A percentile compares a stretch with the other conserved stretches of the same genome.
Conservation (phyloP, 2,329 filamentous ascomycete species). For the Thelonectria rubi region DNA sequence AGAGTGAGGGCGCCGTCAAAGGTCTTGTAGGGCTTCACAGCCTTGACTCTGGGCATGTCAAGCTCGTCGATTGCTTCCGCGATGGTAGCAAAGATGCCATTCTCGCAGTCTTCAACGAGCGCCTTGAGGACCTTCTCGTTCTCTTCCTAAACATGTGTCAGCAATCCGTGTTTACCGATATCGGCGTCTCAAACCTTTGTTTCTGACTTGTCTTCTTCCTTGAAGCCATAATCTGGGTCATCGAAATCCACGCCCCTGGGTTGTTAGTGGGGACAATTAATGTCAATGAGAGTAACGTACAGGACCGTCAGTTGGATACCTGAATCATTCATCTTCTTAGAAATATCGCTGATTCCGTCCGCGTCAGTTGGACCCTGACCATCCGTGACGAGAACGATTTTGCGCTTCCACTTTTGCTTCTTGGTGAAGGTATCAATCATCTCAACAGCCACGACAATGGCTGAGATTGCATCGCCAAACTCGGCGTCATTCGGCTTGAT, state of each 20-base stretch:
- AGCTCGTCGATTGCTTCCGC: slow-evolving; percentile 86
- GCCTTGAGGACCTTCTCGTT: slow-evolving; percentile 76
- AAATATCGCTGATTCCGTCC: slow-evolving; percentile 75
- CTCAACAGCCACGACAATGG: slow-evolving; percentile 83
- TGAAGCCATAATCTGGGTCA: slow-evolving; percentile 86
- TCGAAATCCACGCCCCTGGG: slow-evolving; percentile 90
- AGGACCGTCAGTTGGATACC: slow-evolving; percentile 82
- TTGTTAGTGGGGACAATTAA: slow-evolving; percentile 30
- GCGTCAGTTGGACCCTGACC: slow-evolving; percentile 77
- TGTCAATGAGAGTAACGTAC: slow-evolving; percentile 59
- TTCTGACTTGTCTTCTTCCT: slow-evolving; percentile 84
- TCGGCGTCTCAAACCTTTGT: slow-evolving; percentile 66
- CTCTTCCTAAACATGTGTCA: slow-evolving; percentile 47
- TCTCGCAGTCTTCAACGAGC: slow-evolving; percentile 71
- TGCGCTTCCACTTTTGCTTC: slow-evolving; percentile 81
- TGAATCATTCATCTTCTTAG: slow-evolving; percentile 76
- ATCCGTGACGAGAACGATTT: slow-evolving; percentile 87
- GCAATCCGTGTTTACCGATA: neutral
- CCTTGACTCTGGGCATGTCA: slow-evolving; percentile 78
- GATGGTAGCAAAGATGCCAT: slow-evolving; percentile 83
- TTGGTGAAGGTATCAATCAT: slow-evolving; percentile 86
- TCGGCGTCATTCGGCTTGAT: slow-evolving; percentile 75
- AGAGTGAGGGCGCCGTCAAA: slow-evolving; percentile 84
- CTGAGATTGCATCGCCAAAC: slow-evolving; percentile 85
- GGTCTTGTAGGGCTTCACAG: slow-evolving; percentile 76